Conservation (phyloP, 768 basidiomycete species). For the Fistulinella prunicolor region DNA sequence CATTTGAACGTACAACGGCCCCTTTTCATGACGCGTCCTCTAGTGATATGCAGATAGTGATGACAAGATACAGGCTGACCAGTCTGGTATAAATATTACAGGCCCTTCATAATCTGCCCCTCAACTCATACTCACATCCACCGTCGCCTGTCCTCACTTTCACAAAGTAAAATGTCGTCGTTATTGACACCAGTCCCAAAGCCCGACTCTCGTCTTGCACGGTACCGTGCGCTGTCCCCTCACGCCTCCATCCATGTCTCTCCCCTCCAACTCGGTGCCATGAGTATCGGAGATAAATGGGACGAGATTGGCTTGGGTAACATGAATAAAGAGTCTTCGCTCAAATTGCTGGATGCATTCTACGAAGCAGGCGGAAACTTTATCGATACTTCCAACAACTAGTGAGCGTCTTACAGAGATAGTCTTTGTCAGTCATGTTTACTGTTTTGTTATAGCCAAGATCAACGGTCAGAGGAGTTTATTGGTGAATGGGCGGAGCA, state of each 20-base stretch:
- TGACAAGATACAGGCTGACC: no score
- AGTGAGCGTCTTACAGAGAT: constrained; percentile 25
- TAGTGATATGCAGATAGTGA: no score
- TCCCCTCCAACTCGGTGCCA: constrained; percentile 45
- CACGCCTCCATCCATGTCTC: constrained; percentile 46
- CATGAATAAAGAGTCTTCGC: constrained; percentile 41
- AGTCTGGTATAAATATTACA: no score
- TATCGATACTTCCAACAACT: constrained; percentile 48
- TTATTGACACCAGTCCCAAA: constrained; percentile 22
- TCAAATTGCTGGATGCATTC: constrained; percentile 47
- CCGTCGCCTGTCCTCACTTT: no score
- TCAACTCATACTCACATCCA: no score
- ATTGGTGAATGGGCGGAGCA: constrained; percentile 48
- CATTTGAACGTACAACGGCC: no score
- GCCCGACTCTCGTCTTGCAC: constrained; percentile 32
- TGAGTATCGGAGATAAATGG: constrained; percentile 47
- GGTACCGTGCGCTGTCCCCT: constrained; percentile 38
- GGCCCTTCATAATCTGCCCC: no score
- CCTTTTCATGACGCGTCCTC: no score
- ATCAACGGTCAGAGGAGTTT: constrained; percentile 41
- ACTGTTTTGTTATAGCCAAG: constrained; percentile 26
- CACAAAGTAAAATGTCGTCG: no score
- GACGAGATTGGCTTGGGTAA: constrained; percentile 27
- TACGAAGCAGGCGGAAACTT: constrained; percentile 47
- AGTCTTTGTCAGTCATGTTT: background rate